These are phyloP conservation scores for Trametes versicolor DNA, from an alignment of 1,284 basidiomycete species.

Conservation along the genomic window DNA sequence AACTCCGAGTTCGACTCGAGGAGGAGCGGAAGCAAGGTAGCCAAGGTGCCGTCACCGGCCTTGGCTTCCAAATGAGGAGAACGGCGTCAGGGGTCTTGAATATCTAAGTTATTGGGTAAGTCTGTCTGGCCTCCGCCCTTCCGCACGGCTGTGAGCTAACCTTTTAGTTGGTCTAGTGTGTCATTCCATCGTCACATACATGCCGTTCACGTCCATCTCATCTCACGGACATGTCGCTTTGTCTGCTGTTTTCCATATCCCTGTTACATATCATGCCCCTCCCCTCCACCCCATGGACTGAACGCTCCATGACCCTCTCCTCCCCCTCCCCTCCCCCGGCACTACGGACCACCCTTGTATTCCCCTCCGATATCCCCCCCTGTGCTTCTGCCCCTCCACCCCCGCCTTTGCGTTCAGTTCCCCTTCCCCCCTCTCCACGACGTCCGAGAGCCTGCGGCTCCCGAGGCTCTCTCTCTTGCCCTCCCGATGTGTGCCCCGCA, in stretches of 20 bases:
- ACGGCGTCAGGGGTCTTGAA: conserved; percentile 31
- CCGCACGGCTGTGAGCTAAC: neutral
- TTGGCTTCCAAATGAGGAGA: conserved; percentile 30
- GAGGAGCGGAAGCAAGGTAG: conserved; percentile 45
- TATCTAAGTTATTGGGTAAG: conserved; percentile 37
- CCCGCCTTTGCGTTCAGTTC: conserved; percentile 28
- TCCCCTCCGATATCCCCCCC: conserved; percentile 9
- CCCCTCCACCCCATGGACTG: conserved; percentile 14
- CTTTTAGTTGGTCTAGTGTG: conserved; percentile 10
- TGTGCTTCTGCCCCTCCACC: neutral
- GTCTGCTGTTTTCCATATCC: conserved; percentile 29
- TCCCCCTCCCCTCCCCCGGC: conserved; percentile 1
- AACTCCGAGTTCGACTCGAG: conserved; percentile 62
- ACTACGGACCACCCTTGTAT: conserved; percentile 31
- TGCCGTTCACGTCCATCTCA: conserved; percentile 27
- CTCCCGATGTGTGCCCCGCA: conserved; percentile 4
- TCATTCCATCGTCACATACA: conserved; percentile 20
- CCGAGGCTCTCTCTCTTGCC: conserved; percentile 4
- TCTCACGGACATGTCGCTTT: conserved; percentile 33
- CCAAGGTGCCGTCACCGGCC: conserved; percentile 18
- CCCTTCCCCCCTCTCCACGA: conserved; percentile 26
- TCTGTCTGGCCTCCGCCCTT: neutral
- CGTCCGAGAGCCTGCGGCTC: conserved; percentile 34
- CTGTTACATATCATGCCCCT: conserved; percentile 28
- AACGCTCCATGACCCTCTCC: conserved; percentile 23